Evolutionary conservation across 2,329 filamentous ascomycete species (phyloP), one percentile per base, ranked within the genome.

Genomic region (Hyphodiscus sp.): DNA sequence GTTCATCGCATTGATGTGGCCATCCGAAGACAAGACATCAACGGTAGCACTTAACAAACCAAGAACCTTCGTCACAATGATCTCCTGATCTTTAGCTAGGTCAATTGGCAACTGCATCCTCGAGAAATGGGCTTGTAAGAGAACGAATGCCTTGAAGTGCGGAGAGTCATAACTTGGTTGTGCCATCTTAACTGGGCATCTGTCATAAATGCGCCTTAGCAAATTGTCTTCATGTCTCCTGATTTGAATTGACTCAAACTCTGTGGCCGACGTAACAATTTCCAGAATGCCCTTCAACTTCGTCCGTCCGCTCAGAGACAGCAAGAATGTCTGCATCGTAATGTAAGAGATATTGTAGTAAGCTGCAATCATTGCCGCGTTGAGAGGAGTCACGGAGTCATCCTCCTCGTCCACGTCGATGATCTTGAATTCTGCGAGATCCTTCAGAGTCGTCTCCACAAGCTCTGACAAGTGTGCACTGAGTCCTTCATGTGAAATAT

Each of bases 261-360:
- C 94, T 1, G 91, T 95, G 5, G 95, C 95, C 0, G 94, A 95
- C 1, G 94, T 96, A 56, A 97, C 85, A 64, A 99, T 97, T 71
- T 99, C 94, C 52, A 99, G 78, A 44, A 99, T 91, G 46, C 91
- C 91, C 79, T 99, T 99, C 60, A 99, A 82, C 76, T 96, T 97
- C 3, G 91, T 97, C 62, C 86, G 86, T 43, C 84, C 84, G 52
- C 83, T 91, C 46, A 99, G 79, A 15, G 94, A 99, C 52, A 99
- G 78, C 49, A 99, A 77, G 78, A 99, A 92, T 0, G 94, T 99
- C 73, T 99, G 92, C 91, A 99, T 99, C 2, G 94, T 99, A 70
- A 96, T 89, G 74, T 96, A 97, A 6, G 92, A 96, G 67, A 99
- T 96, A 72, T 96, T 97, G 79, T 99, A 99, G 77, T 99, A 97